Evolutionary conservation across 495 filamentous ascomycete genomes (phyloP).

Genomic region (Lasiosphaeria hispida): DNA sequence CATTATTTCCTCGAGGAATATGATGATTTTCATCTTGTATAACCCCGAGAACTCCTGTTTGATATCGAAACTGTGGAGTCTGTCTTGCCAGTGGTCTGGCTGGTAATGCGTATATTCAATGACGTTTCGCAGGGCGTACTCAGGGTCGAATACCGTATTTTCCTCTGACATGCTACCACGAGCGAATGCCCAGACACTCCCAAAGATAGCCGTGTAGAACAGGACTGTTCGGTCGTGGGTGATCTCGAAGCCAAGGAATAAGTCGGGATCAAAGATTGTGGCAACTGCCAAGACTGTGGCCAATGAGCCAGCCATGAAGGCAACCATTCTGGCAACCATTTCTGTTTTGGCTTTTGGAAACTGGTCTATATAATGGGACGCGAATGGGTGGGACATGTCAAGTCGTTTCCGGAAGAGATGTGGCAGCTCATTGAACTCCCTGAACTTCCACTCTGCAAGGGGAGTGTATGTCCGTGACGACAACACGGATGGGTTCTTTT

Average conservation of each 20-base stretch:
- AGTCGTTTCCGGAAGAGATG: constrained; percentile 86
- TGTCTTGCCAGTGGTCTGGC: constrained; percentile 81
- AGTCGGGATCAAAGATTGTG: constrained; percentile 80
- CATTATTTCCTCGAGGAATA: constrained; percentile 89
- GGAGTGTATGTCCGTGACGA: constrained; percentile 87
- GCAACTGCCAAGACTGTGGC: constrained; percentile 77
- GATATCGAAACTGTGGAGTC: constrained; percentile 83
- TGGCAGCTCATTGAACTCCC: constrained; percentile 94
- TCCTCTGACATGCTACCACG: constrained; percentile 81
- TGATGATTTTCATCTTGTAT: constrained; percentile 84
- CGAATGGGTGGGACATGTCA: constrained; percentile 94
- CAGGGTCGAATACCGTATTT: constrained; percentile 86
- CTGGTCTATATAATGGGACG: constrained; percentile 87
- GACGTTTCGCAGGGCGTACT: constrained; percentile 80
- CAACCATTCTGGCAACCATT: constrained; percentile 75
- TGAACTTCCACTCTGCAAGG: constrained; percentile 95
- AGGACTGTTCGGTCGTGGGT: constrained; percentile 78
- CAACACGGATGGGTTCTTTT: constrained; percentile 78
- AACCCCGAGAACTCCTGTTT: constrained; percentile 80
- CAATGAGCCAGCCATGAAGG: constrained; percentile 83
- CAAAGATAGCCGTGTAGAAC: constrained; percentile 74
- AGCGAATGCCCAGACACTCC: constrained; percentile 71
- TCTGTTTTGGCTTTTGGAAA: constrained; percentile 94
- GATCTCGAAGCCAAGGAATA: constrained; percentile 90
- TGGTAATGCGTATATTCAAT: constrained; percentile 89